Base-by-base conservation (phyloP, 805 yeast genomes). In the Lachancea kluyveri region DNA sequence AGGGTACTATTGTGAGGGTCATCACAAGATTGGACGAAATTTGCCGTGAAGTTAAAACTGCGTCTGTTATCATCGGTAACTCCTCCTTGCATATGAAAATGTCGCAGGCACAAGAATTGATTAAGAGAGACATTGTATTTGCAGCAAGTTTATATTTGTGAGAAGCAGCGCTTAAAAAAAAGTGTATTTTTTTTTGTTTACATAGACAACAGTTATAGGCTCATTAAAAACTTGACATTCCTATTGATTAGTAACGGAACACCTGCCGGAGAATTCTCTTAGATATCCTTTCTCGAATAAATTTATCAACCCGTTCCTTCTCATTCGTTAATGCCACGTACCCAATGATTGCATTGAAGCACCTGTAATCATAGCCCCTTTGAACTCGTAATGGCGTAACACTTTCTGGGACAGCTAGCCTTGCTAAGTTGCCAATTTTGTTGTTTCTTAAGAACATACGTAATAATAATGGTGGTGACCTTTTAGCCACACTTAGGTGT, bases 1-100 rank as follows among this genome's bases (percentile, higher is more conserved):
- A 92, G 60, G 99, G 99, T 24, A 84, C 95, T 0, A 92, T 92
- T 51, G 98, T 92, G 14, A 72, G 98, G 51, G 97, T 92, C 4
- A 90, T 92, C 27, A 86, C 95, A 1, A 72, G 96, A 47, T 62
- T 92, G 35, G 98, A 92, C 59, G 98, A 92, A 60, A 77, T 92
- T 16, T 90, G 96, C 54, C 76, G 97, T 33, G 92, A 92, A 54
- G 96, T 90, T 14, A 85, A 82, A 61, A 80, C 84, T 33, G 96
- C 97, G 3, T 87, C 97, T 2, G 68, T 90, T 45, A 86, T 92
- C 46, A 84, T 92, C 50, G 99, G 98, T 34, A 96, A 92, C 57
- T 77, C 94, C 5, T 72, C 74, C n/a, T 68, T 92, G 41, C 94
- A 87, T 57, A 67, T 84, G 28, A 90, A 90, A 59, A 86, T 92